Base-by-base conservation (phyloP, 176 grass and related monocot genomes). In the Eleusine coracana region DNA sequence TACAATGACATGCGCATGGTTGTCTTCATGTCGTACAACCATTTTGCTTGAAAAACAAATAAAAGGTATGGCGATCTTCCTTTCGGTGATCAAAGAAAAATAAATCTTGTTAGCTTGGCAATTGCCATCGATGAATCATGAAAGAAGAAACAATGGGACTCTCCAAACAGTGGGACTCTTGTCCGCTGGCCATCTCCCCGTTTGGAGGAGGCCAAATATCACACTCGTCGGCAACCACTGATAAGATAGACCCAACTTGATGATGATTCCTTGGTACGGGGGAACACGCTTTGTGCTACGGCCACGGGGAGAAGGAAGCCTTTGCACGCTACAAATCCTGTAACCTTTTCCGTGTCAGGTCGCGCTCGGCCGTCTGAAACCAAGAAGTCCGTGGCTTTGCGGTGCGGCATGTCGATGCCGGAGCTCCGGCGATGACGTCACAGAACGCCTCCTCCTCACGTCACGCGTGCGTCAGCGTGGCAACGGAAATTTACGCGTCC, bases 391-490 rank as follows among this genome's bases (percentile, higher is more conserved):
- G 23, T 18, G 29, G 18, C 27, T 27, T 27, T 5, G 2, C 71
- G 15, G 2, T 37, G 72, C 73, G 13, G 73, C 73, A 15, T 74
- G 49, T 21, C 71, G 48, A 54, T 36, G 1, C 3, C 64, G 14
- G 64, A 6, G 16, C 6, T 39, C 23, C 40, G 42, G 69, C 21
- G 59, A 14, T 48, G 76, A 29, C 60, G 76, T 78, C 76, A 78
- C 0, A 16, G 21, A 13, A 0, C 76, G 16, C 9, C 76, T 45
- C 3, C 7, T 5, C 14, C 39, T 1, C 38, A 28, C 56, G n/a
- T 38, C 56, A 12, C 39, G 6, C n/a, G 42, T 36, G 76, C 76
- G 76, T 79, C 59, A 64, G 58, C 56, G 10, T 59, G 6, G 8
- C n/a, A 2, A 56, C 16, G 5, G 52, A 21, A 56, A 7, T 7